These are phyloP conservation scores for Termitomyces sp. DNA, from an alignment of 768 basidiomycete genomes.

Conservation along the genomic window DNA sequence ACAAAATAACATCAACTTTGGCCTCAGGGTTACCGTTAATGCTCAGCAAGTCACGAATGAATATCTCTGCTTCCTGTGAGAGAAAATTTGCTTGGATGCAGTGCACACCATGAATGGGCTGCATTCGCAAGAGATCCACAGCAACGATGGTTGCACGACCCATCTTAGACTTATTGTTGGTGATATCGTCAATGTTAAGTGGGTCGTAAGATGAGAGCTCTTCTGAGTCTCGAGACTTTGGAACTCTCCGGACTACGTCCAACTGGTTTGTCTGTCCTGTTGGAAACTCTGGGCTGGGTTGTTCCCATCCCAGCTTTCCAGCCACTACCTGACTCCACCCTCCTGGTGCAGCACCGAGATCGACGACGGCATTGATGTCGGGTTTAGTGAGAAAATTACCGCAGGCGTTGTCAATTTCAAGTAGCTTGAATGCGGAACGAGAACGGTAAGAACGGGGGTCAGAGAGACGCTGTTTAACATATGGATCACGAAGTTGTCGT, in stretches of 20 bases:
- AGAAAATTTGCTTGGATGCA: constrained; percentile 80
- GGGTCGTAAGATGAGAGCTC: constrained; percentile 27
- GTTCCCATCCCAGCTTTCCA: constrained; percentile 50
- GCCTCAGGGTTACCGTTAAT: constrained; percentile 22
- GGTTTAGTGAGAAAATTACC: constrained; percentile 44
- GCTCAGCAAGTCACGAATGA: constrained; percentile 35
- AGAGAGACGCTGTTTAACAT: constrained; percentile 41
- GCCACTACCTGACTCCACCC: constrained; percentile 91
- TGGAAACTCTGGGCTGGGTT: background rate
- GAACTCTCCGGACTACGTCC: background rate
- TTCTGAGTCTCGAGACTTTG: constrained; percentile 7
- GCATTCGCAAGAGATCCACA: constrained; percentile 75
- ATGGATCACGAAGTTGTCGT: constrained; percentile 68
- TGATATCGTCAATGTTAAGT: constrained; percentile 34
- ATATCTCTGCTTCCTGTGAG: constrained; percentile 37
- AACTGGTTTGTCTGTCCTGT: background rate
- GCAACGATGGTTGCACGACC: constrained; percentile 50
- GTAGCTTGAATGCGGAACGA: constrained; percentile 88
- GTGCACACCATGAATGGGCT: constrained; percentile 67
- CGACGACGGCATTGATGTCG: constrained; percentile 64
- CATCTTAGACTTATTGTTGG: background rate
- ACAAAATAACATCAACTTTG: constrained; percentile 76
- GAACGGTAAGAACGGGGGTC: constrained; percentile 58
- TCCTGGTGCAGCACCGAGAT: constrained; percentile 90
- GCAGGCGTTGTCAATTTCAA: constrained; percentile 66